Evolutionary conservation across 1,284 basidiomycete genomes (phyloP), one percentile per base, ranked within the genome.

Genomic region (Trametes sp.): DNA sequence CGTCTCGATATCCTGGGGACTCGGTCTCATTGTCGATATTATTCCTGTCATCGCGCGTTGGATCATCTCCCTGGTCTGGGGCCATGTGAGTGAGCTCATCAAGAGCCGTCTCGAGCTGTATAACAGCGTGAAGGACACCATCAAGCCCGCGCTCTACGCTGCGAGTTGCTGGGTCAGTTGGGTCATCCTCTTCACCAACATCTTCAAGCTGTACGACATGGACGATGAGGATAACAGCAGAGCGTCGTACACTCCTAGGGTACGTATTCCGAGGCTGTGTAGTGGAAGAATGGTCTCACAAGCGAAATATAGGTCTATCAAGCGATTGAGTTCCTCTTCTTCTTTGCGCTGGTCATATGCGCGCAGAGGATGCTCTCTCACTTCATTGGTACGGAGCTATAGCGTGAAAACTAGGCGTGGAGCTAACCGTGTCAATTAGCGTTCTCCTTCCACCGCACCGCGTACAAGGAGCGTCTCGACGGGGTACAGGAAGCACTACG

Each of bases 391-490:
- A 74, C 28, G 21, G 14, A 16, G 6, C 38, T 11, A 36, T 16
- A 10, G 48, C 51, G 46, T 36, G 29, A 8, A 2, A 31, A 23
- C 50, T 16, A 29, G 13, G 7, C 19, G 10, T 28, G 13, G 1
- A 11, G 28, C 29, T 8, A 23, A 31, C 28, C 0, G 9, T 29
- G 23, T 38, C 24, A 2, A 54, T 33, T 19, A 82, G 89, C 89
- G 0, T 89, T 89, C 68, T 80, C 83, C 26, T 94, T 94, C 77
- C 92, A 94, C 73, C 83, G 81, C 49, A 88, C 85, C 9, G 92
- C 92, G 14, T 94, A 88, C 72, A 84, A 84, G 64, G 92, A 94
- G 38, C 89, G 92, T 56, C 80, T 93, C 16, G 82, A 86, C 11
- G 77, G 80, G 23, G 81, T 92, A 2, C 78, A 80, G 50, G 76